phyloP scores from a whole-genome alignment of 371 early-diverging fungal species.

The Funneliformis caledonium region DNA sequence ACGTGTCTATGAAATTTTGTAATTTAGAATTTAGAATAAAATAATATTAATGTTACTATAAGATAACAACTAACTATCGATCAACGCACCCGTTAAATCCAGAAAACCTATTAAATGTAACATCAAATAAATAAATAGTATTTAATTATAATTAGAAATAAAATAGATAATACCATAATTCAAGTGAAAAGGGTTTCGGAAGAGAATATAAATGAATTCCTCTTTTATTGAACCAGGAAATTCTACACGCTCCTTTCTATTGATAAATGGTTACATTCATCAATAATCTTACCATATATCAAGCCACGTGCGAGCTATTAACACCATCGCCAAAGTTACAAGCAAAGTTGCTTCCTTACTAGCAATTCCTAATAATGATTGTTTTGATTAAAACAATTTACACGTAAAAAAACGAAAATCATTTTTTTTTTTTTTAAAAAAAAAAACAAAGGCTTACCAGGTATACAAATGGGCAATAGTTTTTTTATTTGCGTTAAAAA shows the following conservation, averaged over 20 bases:
- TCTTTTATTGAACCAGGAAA: too few species aligned
- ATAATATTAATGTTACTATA: background rate
- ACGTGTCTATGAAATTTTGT: constrained; percentile 50
- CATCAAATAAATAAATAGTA: too few species aligned
- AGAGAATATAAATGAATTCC: too few species aligned
- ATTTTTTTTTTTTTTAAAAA: background rate
- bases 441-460: constrained; percentile 48
- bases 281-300: constrained; percentile 60
- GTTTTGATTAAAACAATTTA: background rate
- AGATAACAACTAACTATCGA: background rate
- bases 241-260: background rate
- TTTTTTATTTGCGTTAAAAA: constrained; percentile 82
- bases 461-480: constrained; percentile 74
- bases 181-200: too few species aligned
- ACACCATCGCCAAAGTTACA: constrained; percentile 61
- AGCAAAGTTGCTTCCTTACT: constrained; percentile 73
- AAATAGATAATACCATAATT: too few species aligned
- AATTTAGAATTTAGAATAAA: background rate
- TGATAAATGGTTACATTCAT: background rate
- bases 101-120: constrained; percentile 57
- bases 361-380: constrained; percentile 50
- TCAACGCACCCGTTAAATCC: constrained; percentile 64
- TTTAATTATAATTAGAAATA: too few species aligned
- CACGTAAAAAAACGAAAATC: background rate
- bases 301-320: constrained; percentile 75